These are phyloP conservation scores for Trichothecium sympodiale DNA, from an alignment of 2,329 filamentous ascomycete genomes.

Conservation along the genomic window DNA sequence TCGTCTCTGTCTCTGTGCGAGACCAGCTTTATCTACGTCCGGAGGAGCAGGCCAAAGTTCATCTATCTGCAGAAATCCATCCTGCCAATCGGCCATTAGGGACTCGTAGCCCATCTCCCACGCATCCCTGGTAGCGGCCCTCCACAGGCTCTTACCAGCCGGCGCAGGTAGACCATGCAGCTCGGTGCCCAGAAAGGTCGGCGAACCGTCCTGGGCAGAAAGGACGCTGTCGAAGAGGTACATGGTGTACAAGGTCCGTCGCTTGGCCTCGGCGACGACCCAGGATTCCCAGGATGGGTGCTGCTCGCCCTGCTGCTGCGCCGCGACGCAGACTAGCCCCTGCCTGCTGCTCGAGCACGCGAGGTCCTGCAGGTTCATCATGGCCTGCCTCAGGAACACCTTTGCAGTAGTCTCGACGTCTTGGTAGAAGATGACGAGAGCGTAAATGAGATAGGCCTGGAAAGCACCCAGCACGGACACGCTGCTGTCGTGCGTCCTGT, in stretches of 20 bases:
- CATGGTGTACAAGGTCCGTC: constrained; percentile 38
- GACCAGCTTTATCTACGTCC: constrained; percentile 16
- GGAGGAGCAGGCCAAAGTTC: constrained; percentile 36
- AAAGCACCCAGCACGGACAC: constrained; percentile 21
- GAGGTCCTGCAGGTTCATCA: constrained; percentile 39
- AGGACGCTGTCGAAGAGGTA: constrained; percentile 43
- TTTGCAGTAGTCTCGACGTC: no score
- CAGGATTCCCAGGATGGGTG: constrained; percentile 41
- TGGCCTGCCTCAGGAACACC: constrained; percentile 26
- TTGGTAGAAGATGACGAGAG: constrained; percentile 30
- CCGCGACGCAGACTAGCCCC: constrained; percentile 30
- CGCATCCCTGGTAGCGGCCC: constrained; percentile 16
- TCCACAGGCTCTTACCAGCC: constrained; percentile 30
- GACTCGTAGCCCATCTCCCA: constrained; percentile 34
- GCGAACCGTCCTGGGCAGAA: constrained; percentile 27
- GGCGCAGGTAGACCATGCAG: constrained; percentile 31
- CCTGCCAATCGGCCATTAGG: constrained; percentile 29
- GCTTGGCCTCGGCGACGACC: constrained; percentile 40
- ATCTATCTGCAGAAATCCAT: constrained; percentile 30
- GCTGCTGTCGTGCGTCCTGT: constrained; percentile 14
- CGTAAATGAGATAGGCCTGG: constrained; percentile 43
- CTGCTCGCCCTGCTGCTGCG: constrained; percentile 19
- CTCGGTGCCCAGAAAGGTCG: constrained; percentile 38
- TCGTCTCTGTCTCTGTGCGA: constrained; percentile 20
- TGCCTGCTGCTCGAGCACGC: constrained; percentile 26